These are phyloP conservation scores for Penicillium coffeae DNA, from an alignment of 495 filamentous ascomycete genomes.

Conservation along the genomic window DNA sequence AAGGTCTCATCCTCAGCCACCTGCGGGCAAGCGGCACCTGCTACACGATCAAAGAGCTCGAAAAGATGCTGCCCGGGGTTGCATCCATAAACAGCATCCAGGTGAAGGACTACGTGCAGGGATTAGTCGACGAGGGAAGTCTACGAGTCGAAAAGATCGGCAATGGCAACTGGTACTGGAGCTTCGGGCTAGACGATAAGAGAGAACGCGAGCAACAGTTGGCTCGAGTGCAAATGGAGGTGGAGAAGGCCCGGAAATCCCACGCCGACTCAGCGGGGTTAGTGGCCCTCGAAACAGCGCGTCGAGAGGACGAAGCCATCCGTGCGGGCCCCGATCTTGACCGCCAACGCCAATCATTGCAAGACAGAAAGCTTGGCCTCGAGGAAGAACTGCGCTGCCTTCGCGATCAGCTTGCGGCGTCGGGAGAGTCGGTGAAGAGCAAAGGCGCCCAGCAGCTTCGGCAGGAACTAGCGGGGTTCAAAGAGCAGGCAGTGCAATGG, in stretches of 20 bases:
- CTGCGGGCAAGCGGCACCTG: conserved; percentile 61
- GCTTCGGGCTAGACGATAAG: conserved; percentile 62
- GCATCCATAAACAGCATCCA: conserved; percentile 67
- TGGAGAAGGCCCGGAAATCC: conserved; percentile 43
- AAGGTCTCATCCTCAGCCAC: conserved; percentile 57
- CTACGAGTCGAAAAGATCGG: conserved; percentile 77
- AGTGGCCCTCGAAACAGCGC: conserved; percentile 20
- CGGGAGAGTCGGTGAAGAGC: conserved; percentile 42
- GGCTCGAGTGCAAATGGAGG: conserved; percentile 49
- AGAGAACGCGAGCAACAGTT: conserved; percentile 46
- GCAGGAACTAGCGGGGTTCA: conserved; percentile 46
- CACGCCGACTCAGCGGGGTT: conserved; percentile 17
- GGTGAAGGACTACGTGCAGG: conserved; percentile 67
- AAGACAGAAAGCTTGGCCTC: conserved; percentile 22
- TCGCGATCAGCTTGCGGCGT: conserved; percentile 11
- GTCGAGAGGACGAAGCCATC: conserved; percentile 17
- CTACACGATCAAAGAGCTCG: conserved; percentile 71
- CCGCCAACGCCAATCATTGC: conserved; percentile 21
- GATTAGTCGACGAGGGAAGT: conserved; percentile 58
- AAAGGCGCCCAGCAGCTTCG: conserved; percentile 49
- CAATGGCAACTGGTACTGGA: conserved; percentile 81
- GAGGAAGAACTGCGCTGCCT: conserved; percentile 25
- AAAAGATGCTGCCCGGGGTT: conserved; percentile 62
- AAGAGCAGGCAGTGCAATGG: conserved; percentile 47
- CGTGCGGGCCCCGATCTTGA: conserved; percentile 7